Evolutionary conservation across 805 yeast genomes (phyloP).

Genomic region (Teunomyces stri): DNA sequence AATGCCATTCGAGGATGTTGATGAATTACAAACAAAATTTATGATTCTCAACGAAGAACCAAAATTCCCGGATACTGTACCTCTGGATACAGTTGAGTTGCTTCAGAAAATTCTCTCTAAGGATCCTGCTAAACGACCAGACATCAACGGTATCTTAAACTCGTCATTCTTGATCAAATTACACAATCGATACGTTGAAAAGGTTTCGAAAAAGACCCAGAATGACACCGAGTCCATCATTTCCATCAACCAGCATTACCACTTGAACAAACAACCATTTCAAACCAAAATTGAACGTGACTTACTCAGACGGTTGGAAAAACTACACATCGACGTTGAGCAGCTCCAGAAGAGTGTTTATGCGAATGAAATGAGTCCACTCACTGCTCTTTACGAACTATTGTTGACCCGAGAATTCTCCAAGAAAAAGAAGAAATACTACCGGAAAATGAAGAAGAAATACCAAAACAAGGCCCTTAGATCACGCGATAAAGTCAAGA

Average conservation of each 20-base stretch:
- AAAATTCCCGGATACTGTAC: slow-evolving; percentile 43
- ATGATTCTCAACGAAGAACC: slow-evolving; percentile 71
- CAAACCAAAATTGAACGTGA: slow-evolving; percentile 61
- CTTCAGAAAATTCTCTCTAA: slow-evolving; percentile 59
- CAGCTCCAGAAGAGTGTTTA: slow-evolving; percentile 55
- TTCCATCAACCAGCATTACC: slow-evolving; percentile 40
- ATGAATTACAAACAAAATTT: slow-evolving; percentile 56
- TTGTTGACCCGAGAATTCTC: slow-evolving; percentile 51
- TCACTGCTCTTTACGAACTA: slow-evolving; percentile 74
- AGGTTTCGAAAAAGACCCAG: slow-evolving; percentile 13
- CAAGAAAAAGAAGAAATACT: slow-evolving; percentile 30
- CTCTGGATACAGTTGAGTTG: slow-evolving; percentile 50
- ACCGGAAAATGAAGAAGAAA: slow-evolving; percentile 29
- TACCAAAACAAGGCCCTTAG: slow-evolving; percentile 29
- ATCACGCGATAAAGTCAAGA: slow-evolving; percentile 34
- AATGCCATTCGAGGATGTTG: slow-evolving; percentile 91
- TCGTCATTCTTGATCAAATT: slow-evolving; percentile 34
- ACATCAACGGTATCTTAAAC: slow-evolving; percentile 34
- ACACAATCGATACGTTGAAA: slow-evolving; percentile 25
- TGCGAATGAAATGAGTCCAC: slow-evolving; percentile 61
- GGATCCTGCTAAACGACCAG: slow-evolving; percentile 63
- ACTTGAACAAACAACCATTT: slow-evolving; percentile 39
- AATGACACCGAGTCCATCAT: slow-evolving; percentile 36
- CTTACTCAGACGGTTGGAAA: slow-evolving; percentile 55
- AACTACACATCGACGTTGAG: slow-evolving; percentile 63